These are phyloP conservation scores for Skeletonema costatum DNA, from an alignment of 108 stramenopile species.

Conservation along the genomic window DNA sequence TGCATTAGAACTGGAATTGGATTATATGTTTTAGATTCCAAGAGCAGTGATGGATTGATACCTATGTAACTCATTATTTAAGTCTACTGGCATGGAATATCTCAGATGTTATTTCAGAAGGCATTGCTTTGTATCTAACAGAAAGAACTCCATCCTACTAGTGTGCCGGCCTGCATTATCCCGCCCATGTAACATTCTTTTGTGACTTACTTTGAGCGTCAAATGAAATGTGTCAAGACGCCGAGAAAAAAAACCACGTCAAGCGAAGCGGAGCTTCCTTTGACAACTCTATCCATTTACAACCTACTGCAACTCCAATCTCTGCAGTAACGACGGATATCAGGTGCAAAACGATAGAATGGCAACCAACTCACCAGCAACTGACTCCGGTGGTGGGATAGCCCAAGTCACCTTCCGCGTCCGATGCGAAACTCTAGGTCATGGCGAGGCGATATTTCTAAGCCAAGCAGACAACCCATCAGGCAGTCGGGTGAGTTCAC, in stretches of 20 bases:
- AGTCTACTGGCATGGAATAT: too few species aligned
- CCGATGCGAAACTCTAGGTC: conserved; percentile 76
- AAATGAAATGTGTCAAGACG: too few species aligned
- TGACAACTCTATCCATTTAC: not conserved
- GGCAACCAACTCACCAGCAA: not conserved
- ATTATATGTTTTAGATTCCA: conserved; percentile 76
- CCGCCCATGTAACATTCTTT: too few species aligned
- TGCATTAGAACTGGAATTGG: conserved; percentile 92
- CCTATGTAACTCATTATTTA: too few species aligned
- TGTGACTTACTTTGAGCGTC: too few species aligned
- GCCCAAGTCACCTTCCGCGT: conserved; percentile 83
- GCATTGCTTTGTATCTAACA: too few species aligned
- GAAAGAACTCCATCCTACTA: too few species aligned
- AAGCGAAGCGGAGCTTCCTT: not conserved
- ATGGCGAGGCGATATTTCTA: conserved; percentile 81
- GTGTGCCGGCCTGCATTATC: too few species aligned
- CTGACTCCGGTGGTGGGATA: conserved; percentile 29
- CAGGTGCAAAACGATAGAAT: not conserved
- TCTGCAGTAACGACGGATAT: not conserved
- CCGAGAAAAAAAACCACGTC: not conserved
- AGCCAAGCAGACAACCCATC: conserved; percentile 45
- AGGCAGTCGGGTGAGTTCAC: conserved; percentile 50
- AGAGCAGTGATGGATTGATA: not conserved
- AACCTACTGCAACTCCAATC: not conserved
- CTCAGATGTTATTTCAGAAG: too few species aligned